Evolutionary conservation across 1,139 yeast species (phyloP).

Genomic region (Scheffersomyces quercinus): DNA sequence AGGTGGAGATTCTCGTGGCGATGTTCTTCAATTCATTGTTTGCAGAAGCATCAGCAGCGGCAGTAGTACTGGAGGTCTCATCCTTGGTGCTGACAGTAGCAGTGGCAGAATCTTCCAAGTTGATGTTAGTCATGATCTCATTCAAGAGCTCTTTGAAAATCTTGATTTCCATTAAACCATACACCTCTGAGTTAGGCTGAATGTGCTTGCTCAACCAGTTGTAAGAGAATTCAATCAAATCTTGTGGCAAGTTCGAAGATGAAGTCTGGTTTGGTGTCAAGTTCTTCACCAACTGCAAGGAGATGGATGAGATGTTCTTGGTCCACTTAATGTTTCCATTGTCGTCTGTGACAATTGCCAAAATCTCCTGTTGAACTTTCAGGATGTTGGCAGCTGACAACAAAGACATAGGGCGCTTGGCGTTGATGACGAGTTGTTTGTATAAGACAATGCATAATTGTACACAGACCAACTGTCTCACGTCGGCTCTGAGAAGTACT

Average conservation of each 20-base stretch:
- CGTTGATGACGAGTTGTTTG: slow-evolving; percentile 60
- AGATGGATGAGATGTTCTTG: slow-evolving; percentile 69
- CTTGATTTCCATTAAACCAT: slow-evolving; percentile 73
- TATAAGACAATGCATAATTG: slow-evolving; percentile 73
- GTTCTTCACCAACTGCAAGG: slow-evolving; percentile 66
- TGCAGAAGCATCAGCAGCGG: slow-evolving; percentile 3
- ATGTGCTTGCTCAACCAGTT: slow-evolving; percentile 85
- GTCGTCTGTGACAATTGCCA: slow-evolving; percentile 81
- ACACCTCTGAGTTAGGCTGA: slow-evolving; percentile 79
- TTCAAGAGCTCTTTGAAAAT: slow-evolving; percentile 53
- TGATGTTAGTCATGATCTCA: slow-evolving; percentile 22
- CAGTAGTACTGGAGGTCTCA: slow-evolving; percentile 1
- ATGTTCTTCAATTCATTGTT: slow-evolving; percentile 48
- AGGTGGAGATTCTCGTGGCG: slow-evolving; percentile 53
- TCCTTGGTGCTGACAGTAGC: slow-evolving; percentile 4
- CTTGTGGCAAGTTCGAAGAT: slow-evolving; percentile 29
- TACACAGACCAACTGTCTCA: slow-evolving; percentile 79
- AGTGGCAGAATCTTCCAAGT: neutral
- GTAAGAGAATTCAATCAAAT: slow-evolving; percentile 63
- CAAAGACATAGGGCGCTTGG: slow-evolving; percentile 26
- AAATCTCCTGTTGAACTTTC: slow-evolving; percentile 56
- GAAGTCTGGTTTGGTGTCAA: slow-evolving; percentile 18
- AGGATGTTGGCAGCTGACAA: slow-evolving; percentile 30
- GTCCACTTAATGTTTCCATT: slow-evolving; percentile 92
- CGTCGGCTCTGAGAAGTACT: slow-evolving; percentile 77